phyloP scores from a whole-genome alignment of 2,329 filamentous ascomycete genomes.

The Penicillium sp. region DNA sequence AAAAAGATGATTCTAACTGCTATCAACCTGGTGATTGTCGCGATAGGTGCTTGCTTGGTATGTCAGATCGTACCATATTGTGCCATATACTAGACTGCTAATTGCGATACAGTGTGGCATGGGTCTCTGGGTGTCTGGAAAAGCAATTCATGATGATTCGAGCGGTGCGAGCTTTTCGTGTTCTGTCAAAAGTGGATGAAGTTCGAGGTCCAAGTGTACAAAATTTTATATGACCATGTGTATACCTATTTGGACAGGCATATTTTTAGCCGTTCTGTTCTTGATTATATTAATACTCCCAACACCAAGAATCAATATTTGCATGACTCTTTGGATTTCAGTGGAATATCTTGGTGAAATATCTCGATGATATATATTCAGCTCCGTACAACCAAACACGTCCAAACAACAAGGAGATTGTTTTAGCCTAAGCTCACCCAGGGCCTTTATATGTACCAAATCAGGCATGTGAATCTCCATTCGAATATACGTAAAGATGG shows the following conservation, averaged over 20 bases:
- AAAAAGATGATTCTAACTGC: conserved; percentile 7
- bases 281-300: accelerated
- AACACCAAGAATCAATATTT: too few relatives aligned
- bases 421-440: too few relatives aligned
- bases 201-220: not conserved
- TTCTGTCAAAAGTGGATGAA: not conserved
- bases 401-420: too few relatives aligned
- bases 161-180: conserved; percentile 17
- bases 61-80: not conserved
- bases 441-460: too few relatives aligned
- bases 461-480: not conserved
- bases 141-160: conserved; percentile 13
- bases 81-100: not conserved
- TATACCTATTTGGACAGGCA: not conserved
- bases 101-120: conserved; percentile 9
- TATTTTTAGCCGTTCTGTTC: too few relatives aligned
- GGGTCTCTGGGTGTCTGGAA: conserved; percentile 19
- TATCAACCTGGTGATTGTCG: conserved; percentile 11
- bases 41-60: conserved; percentile 13
- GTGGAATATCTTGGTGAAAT: too few relatives aligned
- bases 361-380: too few relatives aligned
- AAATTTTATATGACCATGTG: not conserved
- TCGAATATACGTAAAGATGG: not conserved
- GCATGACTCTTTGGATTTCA: not conserved
- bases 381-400: not conserved